A percentile compares a stretch with the other conserved stretches of the same genome.
Conservation (phyloP, 2,329 filamentous ascomycete genomes). For the Hymenoscyphus fraxineus region DNA sequence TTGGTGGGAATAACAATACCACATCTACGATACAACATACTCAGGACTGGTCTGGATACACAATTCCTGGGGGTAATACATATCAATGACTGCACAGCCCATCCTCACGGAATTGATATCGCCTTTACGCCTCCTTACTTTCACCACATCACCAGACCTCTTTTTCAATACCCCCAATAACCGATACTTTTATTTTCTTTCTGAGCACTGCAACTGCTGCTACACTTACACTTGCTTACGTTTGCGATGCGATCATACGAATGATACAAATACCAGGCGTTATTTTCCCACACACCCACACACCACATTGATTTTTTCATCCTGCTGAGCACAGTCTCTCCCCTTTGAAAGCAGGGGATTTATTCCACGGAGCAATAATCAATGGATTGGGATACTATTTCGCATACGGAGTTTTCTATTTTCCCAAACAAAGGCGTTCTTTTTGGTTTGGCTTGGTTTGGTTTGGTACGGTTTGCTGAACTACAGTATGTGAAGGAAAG, state of each 20-base stretch:
- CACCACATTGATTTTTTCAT: neutral
- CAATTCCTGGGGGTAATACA: neutral
- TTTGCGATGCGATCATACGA: neutral
- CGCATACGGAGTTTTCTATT: neutral
- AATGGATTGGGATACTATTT: neutral
- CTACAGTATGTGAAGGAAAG: too few species aligned
- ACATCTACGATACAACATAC: neutral
- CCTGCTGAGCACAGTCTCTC: neutral
- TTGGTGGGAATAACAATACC: neutral
- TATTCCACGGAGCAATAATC: neutral
- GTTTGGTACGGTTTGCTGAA: neutral
- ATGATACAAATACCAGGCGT: slow-evolving; percentile 3
- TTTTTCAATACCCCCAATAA: neutral
- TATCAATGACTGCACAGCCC: neutral
- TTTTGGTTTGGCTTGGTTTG: neutral
- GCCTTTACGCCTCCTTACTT: too few species aligned
- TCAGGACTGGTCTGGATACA: slow-evolving; percentile 1
- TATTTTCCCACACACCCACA: too few species aligned
- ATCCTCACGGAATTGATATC: neutral
- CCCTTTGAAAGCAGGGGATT: neutral
- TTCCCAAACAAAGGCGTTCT: neutral
- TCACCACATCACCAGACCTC: too few species aligned
- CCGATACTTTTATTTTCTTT: neutral
- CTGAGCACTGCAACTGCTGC: too few species aligned
- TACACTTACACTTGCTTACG: neutral